Conservation (phyloP, 2,329 filamentous ascomycete genomes). For the Phialemoniopsis sp. region DNA sequence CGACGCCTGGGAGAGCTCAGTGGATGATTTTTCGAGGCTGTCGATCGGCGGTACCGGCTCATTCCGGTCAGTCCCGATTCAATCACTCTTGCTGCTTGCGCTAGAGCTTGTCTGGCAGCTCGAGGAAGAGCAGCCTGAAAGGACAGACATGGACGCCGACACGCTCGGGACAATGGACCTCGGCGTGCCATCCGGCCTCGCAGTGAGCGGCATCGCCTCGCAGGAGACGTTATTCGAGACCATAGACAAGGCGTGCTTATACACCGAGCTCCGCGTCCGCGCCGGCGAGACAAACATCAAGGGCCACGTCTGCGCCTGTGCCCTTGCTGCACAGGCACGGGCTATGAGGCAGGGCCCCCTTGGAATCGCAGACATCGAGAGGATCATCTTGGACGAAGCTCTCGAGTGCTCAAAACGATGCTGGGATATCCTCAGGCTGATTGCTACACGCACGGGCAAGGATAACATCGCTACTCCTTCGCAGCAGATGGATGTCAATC, state of each 20-base stretch:
- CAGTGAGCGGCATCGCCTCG: slow-evolving; percentile 11
- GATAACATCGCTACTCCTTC: no score
- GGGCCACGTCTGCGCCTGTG: slow-evolving; percentile 36
- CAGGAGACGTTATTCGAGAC: slow-evolving; percentile 8
- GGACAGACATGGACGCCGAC: slow-evolving; percentile 9
- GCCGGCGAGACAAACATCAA: slow-evolving; percentile 52
- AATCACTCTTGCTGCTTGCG: slow-evolving; percentile 35
- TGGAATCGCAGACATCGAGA: slow-evolving; percentile 23
- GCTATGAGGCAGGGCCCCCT: slow-evolving; percentile 28
- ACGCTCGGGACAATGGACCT: slow-evolving; percentile 15
- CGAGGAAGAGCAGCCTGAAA: slow-evolving; percentile 30
- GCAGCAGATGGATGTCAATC: no score
- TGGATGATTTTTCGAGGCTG: slow-evolving; percentile 30
- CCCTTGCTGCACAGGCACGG: slow-evolving; percentile 36
- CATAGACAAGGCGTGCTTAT: slow-evolving; percentile 7
- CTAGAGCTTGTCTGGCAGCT: slow-evolving; percentile 41
- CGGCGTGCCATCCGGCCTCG: slow-evolving; percentile 16
- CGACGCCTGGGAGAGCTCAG: neutral
- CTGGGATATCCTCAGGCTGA: slow-evolving; percentile 25
- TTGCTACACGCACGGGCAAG: slow-evolving; percentile 13
- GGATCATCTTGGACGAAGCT: slow-evolving; percentile 28
- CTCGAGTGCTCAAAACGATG: slow-evolving; percentile 27
- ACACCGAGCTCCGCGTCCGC: slow-evolving; percentile 7
- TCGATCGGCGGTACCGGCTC: slow-evolving; percentile 33
- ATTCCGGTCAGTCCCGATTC: slow-evolving; percentile 34